A percentile compares a stretch with the other conserved stretches of the same genome.
Evolutionary conservation across 306 rosid species (phyloP).

Genomic region (Inga laurina): DNA sequence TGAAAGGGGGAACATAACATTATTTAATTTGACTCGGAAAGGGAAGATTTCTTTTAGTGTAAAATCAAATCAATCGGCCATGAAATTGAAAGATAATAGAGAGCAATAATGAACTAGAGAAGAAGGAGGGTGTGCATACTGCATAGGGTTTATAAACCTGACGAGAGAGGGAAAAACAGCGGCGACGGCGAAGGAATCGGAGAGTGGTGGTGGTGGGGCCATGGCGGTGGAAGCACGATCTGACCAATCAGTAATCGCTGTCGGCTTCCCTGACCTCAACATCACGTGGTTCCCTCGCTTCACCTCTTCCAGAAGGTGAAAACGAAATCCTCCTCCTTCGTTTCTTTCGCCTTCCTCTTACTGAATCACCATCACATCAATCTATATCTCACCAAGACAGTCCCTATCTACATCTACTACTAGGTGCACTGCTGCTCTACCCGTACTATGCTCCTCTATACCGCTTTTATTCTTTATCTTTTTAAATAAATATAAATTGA

Average conservation of each 20-base stretch:
- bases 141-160: not conserved
- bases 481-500: too few relatives aligned
- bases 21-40: not conserved
- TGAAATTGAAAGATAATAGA: not conserved
- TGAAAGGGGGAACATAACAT: not conserved
- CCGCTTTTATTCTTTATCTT: not conserved
- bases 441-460: not conserved
- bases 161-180: not conserved
- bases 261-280: conserved; percentile 44
- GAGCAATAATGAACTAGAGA: not conserved
- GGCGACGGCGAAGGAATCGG: conserved; percentile 29
- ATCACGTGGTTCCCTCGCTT: conserved; percentile 21
- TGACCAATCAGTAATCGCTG: conserved; percentile 31
- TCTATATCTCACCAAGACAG: not conserved
- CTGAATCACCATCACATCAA: not conserved
- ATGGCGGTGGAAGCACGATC: conserved; percentile 34
- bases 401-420: not conserved
- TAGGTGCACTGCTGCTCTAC: too few relatives aligned
- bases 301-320: not conserved
- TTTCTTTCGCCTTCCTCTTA: not conserved
- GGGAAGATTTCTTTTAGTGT: not conserved
- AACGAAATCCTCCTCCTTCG: not conserved
- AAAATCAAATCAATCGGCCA: not conserved
- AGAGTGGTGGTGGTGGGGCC: not conserved
- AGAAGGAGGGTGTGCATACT: too few relatives aligned